Percentiles rank a stretch among this genome's conserved stretches.
phyloP scores from a whole-genome alignment of 208 protist genomes.

The Leishmania tarentolae region DNA sequence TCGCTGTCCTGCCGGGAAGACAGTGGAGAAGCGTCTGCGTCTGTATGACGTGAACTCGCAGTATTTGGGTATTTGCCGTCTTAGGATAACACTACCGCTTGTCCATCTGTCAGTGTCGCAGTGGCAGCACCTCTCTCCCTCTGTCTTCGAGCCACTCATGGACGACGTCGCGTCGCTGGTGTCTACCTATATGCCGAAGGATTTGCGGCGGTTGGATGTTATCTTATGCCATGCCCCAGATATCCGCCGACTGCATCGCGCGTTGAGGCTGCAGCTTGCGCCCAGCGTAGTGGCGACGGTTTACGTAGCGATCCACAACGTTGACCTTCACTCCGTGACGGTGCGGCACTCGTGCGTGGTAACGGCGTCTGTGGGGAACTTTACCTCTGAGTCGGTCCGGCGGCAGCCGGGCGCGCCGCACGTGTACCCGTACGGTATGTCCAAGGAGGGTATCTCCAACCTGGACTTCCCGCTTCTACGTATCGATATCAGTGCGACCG shows the following conservation, averaged over 20 bases:
- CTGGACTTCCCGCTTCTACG: slow-evolving; percentile 55
- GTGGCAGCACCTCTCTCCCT: slow-evolving; percentile 20
- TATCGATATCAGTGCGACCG: slow-evolving; percentile 48
- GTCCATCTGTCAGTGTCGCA: slow-evolving; percentile 16
- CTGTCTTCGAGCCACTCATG: slow-evolving; percentile 48
- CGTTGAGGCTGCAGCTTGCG: slow-evolving; percentile 62
- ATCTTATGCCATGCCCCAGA: slow-evolving; percentile 46
- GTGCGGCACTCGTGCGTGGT: slow-evolving; percentile 32
- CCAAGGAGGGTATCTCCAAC: slow-evolving; percentile 22
- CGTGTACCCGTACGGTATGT: slow-evolving; percentile 46
- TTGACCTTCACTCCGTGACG: slow-evolving; percentile 37
- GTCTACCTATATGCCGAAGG: slow-evolving; percentile 65
- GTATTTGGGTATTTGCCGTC: slow-evolving; percentile 56
- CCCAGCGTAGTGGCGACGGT: slow-evolving; percentile 68
- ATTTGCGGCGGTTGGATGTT: slow-evolving; percentile 56
- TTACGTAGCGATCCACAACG: slow-evolving; percentile 52
- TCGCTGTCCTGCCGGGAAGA: slow-evolving; percentile 35
- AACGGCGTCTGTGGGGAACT: slow-evolving; percentile 30
- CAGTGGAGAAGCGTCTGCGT: slow-evolving; percentile 48
- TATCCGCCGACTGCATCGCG: slow-evolving; percentile 45
- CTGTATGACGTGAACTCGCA: slow-evolving; percentile 58
- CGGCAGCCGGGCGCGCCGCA: slow-evolving; percentile 21
- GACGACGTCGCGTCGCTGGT: slow-evolving; percentile 78
- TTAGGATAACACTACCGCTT: slow-evolving; percentile 48
- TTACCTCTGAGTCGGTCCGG: slow-evolving; percentile 35